Conservation (phyloP, 805 yeast genomes). For the Candida ovalis region DNA sequence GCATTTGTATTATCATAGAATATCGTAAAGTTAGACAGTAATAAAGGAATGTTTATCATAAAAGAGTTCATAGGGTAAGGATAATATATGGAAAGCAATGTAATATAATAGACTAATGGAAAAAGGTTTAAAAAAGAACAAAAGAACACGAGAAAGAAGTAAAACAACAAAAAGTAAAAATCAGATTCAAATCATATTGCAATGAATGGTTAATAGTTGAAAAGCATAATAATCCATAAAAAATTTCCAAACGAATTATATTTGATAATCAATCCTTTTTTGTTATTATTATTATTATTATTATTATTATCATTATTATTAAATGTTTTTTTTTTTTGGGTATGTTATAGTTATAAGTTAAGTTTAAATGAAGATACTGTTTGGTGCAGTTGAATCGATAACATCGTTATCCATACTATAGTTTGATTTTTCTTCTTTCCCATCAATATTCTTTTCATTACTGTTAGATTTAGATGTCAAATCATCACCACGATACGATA, state of each 20-base stretch:
- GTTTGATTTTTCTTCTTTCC: background rate
- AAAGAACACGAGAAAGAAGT: too few species aligned
- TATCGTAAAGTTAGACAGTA: background rate
- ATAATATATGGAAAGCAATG: background rate
- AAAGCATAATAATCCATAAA: too few species aligned
- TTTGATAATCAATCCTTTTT: too few species aligned
- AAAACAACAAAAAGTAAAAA: too few species aligned
- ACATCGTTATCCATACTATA: constrained; percentile 35
- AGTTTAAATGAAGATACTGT: constrained; percentile 27
- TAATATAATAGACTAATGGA: background rate
- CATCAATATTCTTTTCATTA: background rate
- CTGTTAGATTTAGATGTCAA: background rate
- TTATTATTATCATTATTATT: background rate
- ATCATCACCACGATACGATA: constrained; percentile 37
- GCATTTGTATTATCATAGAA: too few species aligned
- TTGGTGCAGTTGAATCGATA: constrained; percentile 34
- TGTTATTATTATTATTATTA: background rate
- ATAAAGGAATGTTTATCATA: background rate
- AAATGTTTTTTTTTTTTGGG: background rate
- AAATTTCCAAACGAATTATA: too few species aligned
- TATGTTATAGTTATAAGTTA: too few species aligned
- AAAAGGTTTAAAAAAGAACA: constrained; percentile 6
- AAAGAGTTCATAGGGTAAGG: background rate
- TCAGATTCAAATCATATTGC: too few species aligned
- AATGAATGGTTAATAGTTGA: too few species aligned